Percentiles rank a stretch among this genome's conserved stretches.
Evolutionary conservation across 768 basidiomycete genomes (phyloP).

Genomic region (Boletellus sp.): DNA sequence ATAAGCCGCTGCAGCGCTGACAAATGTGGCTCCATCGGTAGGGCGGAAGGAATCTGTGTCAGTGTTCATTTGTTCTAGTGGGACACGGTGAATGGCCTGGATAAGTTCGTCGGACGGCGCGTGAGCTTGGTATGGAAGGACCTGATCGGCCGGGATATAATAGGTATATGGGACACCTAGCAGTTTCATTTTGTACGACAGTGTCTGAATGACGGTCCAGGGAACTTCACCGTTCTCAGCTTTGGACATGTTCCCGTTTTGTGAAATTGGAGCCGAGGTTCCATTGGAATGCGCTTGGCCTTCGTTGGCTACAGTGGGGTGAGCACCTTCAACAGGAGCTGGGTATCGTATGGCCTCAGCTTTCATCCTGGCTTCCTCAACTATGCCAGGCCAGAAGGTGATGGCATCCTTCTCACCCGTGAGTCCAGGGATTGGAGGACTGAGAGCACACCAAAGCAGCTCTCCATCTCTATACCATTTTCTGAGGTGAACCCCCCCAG

Average conservation of each 20-base stretch:
- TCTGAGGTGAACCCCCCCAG: slow-evolving; percentile 43
- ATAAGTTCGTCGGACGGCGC: slow-evolving; percentile 52
- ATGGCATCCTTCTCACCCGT: slow-evolving; percentile 44
- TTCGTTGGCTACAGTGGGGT: not conserved
- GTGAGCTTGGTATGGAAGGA: slow-evolving; percentile 76
- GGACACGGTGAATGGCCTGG: slow-evolving; percentile 42
- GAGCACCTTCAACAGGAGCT: slow-evolving; percentile 1
- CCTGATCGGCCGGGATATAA: slow-evolving; percentile 49
- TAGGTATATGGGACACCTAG: slow-evolving; percentile 52
- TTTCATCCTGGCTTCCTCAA: slow-evolving; percentile 55
- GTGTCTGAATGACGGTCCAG: slow-evolving; percentile 61
- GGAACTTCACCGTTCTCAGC: slow-evolving; percentile 30
- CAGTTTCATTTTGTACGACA: slow-evolving; percentile 64
- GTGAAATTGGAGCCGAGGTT: not conserved
- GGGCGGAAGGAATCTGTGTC: slow-evolving; percentile 54
- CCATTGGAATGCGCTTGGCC: slow-evolving; percentile 14
- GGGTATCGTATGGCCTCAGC: slow-evolving; percentile 37
- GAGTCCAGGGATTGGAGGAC: slow-evolving; percentile 44
- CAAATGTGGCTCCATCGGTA: slow-evolving; percentile 33
- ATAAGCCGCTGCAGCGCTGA: slow-evolving; percentile 56
- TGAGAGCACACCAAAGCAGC: slow-evolving; percentile 65
- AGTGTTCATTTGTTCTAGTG: slow-evolving; percentile 42
- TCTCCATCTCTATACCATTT: slow-evolving; percentile 69
- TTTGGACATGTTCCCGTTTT: slow-evolving; percentile 10
- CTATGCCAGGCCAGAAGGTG: slow-evolving; percentile 69